phyloP scores from a whole-genome alignment of 441 rosid species.

The Breynia disticha region DNA sequence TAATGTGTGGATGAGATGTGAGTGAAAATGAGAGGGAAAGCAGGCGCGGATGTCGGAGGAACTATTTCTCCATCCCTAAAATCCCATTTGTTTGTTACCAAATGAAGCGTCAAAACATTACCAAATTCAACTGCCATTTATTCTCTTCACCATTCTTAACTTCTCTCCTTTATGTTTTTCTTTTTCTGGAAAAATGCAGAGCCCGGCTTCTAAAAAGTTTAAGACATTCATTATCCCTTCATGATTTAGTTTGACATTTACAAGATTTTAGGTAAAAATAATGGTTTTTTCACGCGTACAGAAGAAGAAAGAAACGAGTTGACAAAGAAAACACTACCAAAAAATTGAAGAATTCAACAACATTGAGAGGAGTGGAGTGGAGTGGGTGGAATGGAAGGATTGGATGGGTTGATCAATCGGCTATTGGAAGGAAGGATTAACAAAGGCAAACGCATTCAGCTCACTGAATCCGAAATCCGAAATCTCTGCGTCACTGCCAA shows the following conservation, averaged over 20 bases:
- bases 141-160: neutral
- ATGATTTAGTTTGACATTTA: too few relatives aligned
- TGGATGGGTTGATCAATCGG: conserved; percentile 33
- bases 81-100: neutral
- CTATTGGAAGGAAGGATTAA: conserved; percentile 30
- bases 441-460: conserved; percentile 30
- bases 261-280: too few relatives aligned
- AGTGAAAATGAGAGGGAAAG: neutral
- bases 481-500: conserved; percentile 42
- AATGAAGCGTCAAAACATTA: neutral
- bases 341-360: neutral
- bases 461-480: conserved; percentile 37
- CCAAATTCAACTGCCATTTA: neutral
- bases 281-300: neutral
- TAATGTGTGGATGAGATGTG: neutral
- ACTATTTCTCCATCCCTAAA: neutral
- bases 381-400: conserved; percentile 32
- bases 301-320: neutral
- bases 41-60: too few relatives aligned
- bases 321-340: neutral
- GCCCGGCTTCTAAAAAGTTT: too few relatives aligned
- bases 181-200: too few relatives aligned
- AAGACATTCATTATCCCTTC: too few relatives aligned
- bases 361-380: conserved; percentile 1
- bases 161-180: too few relatives aligned